phyloP scores from a whole-genome alignment of 139 green algal genomes.

The Spirogloea muscicola region DNA sequence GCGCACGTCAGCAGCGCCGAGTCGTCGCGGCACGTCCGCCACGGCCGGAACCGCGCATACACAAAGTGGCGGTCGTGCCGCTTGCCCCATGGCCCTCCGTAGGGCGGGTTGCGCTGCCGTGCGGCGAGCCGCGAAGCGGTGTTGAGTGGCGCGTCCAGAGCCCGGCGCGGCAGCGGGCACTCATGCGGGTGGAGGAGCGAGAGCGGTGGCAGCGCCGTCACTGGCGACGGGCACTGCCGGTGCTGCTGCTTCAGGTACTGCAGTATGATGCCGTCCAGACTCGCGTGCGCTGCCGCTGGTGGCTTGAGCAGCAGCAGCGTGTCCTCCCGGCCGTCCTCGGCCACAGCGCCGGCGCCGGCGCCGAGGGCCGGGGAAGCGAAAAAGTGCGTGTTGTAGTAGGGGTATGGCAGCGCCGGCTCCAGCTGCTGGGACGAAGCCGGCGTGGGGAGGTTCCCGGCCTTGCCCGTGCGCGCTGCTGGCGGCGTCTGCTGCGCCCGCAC shows the following conservation, averaged over 20 bases:
- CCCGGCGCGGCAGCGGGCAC: constrained; percentile 43
- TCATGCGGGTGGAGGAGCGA: constrained; percentile 51
- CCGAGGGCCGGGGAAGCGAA: too few relatives aligned
- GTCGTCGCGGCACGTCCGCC: constrained; percentile 56
- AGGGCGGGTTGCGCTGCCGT: constrained; percentile 37
- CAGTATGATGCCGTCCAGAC: constrained; percentile 63
- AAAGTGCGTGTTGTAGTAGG: too few relatives aligned
- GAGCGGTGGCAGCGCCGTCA: constrained; percentile 64
- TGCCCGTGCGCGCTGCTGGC: too few relatives aligned
- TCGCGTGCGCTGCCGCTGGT: constrained; percentile 5
- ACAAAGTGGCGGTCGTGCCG: constrained; percentile 55
- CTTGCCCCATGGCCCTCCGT: constrained; percentile 55
- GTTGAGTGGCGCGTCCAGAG: constrained; percentile 58
- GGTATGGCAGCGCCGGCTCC: too few relatives aligned
- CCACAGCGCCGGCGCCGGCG: too few relatives aligned
- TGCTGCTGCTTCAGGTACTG: constrained; percentile 71
- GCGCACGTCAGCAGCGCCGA: constrained; percentile 45
- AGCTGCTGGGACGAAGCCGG: too few relatives aligned
- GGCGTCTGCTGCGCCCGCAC: too few relatives aligned
- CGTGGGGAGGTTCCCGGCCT: too few relatives aligned
- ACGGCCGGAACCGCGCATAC: constrained; percentile 62
- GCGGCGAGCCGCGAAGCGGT: constrained; percentile 39
- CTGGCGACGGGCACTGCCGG: constrained; percentile 53
- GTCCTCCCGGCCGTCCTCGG: too few relatives aligned
- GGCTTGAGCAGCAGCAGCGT: too few relatives aligned